phyloP scores from a whole-genome alignment of 306 rosid genomes.

The Purshia tridentata region DNA sequence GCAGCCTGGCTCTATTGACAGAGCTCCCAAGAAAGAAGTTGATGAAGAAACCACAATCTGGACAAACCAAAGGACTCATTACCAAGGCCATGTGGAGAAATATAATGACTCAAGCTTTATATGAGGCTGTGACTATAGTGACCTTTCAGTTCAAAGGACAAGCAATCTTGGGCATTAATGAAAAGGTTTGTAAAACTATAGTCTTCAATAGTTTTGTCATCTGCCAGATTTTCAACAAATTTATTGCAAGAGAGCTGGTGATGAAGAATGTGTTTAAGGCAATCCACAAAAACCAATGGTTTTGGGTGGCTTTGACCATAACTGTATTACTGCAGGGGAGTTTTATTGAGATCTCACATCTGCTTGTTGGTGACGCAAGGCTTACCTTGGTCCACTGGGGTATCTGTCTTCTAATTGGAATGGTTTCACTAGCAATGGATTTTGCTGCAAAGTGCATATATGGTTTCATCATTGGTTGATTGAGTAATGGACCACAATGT shows the following conservation, averaged over 20 bases:
- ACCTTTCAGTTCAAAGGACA: constrained; percentile 5
- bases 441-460: neutral
- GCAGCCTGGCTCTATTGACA: neutral
- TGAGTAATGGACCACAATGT: too few species aligned
- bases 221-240: constrained; percentile 19
- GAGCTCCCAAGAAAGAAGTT: neutral
- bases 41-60: neutral
- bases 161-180: neutral
- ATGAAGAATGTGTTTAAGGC: neutral
- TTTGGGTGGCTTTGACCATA: constrained; percentile 4
- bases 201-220: constrained; percentile 18
- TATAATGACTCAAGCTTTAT: constrained; percentile 5
- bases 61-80: neutral
- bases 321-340: constrained; percentile 3
- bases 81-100: constrained; percentile 26
- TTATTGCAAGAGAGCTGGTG: constrained; percentile 19
- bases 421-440: neutral
- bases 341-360: neutral
- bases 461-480: too few species aligned
- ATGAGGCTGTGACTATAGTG: neutral
- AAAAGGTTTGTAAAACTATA: constrained; percentile 4
- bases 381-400: constrained; percentile 10
- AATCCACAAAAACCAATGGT: neutral
- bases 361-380: neutral
- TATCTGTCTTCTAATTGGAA: constrained; percentile 4